Conservation (phyloP, 306 rosid species). For the Benincasa hispida region DNA sequence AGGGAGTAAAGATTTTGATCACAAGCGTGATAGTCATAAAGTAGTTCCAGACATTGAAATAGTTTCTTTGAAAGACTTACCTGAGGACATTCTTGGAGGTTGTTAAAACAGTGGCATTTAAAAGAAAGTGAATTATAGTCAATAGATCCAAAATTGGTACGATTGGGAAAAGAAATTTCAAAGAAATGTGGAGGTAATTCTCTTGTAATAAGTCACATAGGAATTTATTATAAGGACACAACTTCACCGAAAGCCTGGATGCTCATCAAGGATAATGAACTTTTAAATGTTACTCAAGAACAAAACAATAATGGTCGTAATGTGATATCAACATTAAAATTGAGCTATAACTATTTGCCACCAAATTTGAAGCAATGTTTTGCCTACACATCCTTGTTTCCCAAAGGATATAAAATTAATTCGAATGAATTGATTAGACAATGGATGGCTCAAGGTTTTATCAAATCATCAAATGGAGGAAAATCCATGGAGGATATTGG, state of each 20-base stretch:
- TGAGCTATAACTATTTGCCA: slow-evolving; percentile 9
- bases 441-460: slow-evolving; percentile 27
- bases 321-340: slow-evolving; percentile 9
- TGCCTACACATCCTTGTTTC: slow-evolving; percentile 25
- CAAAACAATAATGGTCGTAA: background rate
- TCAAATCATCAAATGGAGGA: slow-evolving; percentile 5
- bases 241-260: slow-evolving; percentile 9
- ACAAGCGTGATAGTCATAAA: background rate
- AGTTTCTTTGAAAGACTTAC: background rate
- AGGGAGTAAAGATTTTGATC: slow-evolving; percentile 1
- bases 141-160: background rate
- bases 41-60: background rate
- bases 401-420: background rate
- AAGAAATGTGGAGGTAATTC: slow-evolving; percentile 37
- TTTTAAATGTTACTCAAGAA: slow-evolving; percentile 9
- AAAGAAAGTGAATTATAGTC: background rate
- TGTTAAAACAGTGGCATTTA: background rate
- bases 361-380: slow-evolving; percentile 7
- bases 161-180: slow-evolving; percentile 22
- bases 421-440: slow-evolving; percentile 10
- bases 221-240: slow-evolving; percentile 14
- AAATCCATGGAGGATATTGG: slow-evolving; percentile 26
- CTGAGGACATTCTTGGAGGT: background rate
- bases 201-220: slow-evolving; percentile 25
- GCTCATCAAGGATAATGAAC: slow-evolving; percentile 12